Base-by-base conservation (phyloP, 257 asterid genomes). In the Solanum chiquidenum region DNA sequence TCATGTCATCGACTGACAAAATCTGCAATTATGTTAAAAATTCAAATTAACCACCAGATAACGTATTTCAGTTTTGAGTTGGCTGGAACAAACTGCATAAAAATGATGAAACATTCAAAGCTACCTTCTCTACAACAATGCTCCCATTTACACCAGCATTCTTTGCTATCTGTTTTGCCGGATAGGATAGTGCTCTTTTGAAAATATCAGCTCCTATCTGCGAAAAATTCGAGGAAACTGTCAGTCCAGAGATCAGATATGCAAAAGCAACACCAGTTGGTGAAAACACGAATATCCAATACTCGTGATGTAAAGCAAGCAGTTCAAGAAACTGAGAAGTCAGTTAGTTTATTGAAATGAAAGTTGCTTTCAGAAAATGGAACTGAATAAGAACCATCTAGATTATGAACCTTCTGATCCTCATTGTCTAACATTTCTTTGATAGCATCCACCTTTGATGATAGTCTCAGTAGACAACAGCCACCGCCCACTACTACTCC, bases 401-500 rank as follows among this genome's bases (percentile, higher is more conserved):
- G 9, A 27, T 27, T 27, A 46, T 16, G 27, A 46, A 95, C 98
- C 87, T 89, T 96, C 89, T 96, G 98, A 87, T 96, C 98, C 38
- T 95, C 98, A 76, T 95, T 96, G 89, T 95, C 98, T 75, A 96
- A 83, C 27, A 85, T 90, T 27, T 86, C 90, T 91, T 88, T 94
- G 84, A 94, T 88, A 72, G 85, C 84, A 73, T 92, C 92, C 46
- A 95, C 94, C 92, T 94, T 96, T 33, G 91, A 88, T 9, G 98
- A 91, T 79, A 96, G 93, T 89, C 98, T 89, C 69, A 96, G 89
- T 37, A 96, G 95, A 91, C 98, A 96, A 88, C 98, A 96, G 21
- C 97, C 98, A 3, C 98, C 98, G 2, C 98, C 98, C 82, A 96
- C 97, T 1, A 96, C 98, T 13, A 96, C 94, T 86, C 98, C 98